Conservation (phyloP, 2,329 filamentous ascomycete species). For the Aureobasidium sp. region DNA sequence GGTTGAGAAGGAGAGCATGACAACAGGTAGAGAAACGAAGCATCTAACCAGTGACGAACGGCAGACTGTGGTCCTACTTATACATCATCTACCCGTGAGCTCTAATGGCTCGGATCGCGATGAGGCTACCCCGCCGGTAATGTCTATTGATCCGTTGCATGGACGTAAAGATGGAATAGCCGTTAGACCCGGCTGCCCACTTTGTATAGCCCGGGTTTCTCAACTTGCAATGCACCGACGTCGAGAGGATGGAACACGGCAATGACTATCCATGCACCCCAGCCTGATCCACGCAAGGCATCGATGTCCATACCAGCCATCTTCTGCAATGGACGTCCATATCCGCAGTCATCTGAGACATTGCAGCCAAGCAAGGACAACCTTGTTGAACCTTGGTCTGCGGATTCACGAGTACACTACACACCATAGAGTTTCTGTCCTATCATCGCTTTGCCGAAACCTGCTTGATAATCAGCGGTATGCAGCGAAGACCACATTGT, state of each 20-base stretch:
- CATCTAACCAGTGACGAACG: not conserved
- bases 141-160: not conserved
- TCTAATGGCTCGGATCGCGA: not conserved
- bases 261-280: not conserved
- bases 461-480: not conserved
- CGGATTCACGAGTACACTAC: no score
- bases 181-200: not conserved
- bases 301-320: not conserved
- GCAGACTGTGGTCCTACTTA: not conserved
- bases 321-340: not conserved
- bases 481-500: not conserved
- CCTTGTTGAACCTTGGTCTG: no score
- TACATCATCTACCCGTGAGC: not conserved
- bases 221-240: not conserved
- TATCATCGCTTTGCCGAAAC: not conserved
- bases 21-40: not conserved
- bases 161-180: not conserved
- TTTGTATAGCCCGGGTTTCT: no score
- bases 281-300: not conserved
- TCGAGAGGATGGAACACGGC: not conserved
- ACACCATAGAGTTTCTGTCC: not conserved
- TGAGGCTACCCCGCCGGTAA: constrained; percentile 2
- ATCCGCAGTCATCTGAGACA: constrained; percentile 3
- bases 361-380: no score
- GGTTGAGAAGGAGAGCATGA: not conserved